phyloP scores from a whole-genome alignment of 306 rosid genomes.

The Sindora glabra region DNA sequence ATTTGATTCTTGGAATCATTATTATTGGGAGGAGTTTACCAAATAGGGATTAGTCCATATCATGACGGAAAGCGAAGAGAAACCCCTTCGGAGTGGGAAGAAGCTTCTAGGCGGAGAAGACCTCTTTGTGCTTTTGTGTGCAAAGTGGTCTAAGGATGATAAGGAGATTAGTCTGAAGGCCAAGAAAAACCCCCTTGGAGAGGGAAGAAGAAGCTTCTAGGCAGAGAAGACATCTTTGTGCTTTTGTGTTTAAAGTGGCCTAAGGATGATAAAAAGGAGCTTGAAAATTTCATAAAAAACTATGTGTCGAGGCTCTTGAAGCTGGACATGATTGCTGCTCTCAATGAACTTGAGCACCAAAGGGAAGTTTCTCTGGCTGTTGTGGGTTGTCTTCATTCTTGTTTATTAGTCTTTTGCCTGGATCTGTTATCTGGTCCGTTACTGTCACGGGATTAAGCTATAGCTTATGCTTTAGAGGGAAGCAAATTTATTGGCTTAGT shows the following conservation, averaged over 20 bases:
- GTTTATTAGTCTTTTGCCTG: not conserved
- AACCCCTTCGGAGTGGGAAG: constrained; percentile 93
- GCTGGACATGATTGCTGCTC: constrained; percentile 77
- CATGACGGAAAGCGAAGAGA: constrained; percentile 97
- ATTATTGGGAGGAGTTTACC: no score
- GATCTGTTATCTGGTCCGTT: not conserved
- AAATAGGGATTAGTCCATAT: no score
- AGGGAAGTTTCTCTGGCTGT: constrained; percentile 75
- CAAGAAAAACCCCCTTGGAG: constrained; percentile 97
- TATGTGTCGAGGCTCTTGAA: constrained; percentile 73
- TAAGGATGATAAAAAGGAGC: constrained; percentile 61
- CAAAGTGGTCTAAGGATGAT: constrained; percentile 73
- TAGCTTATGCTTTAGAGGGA: not conserved
- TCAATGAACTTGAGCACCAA: constrained; percentile 87
- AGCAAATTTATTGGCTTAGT: not conserved
- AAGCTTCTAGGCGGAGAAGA: constrained; percentile 84
- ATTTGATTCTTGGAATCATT: no score
- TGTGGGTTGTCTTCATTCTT: constrained; percentile 33
- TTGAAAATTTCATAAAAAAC: constrained; percentile 55
- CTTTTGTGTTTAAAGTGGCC: constrained; percentile 69
- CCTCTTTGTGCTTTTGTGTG: constrained; percentile 54
- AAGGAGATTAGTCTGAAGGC: no score
- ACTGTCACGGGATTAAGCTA: not conserved
- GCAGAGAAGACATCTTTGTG: constrained; percentile 79
- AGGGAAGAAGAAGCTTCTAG: constrained; percentile 78